Conservation (phyloP, 441 rosid genomes). For the Populus trichocarpa region DNA sequence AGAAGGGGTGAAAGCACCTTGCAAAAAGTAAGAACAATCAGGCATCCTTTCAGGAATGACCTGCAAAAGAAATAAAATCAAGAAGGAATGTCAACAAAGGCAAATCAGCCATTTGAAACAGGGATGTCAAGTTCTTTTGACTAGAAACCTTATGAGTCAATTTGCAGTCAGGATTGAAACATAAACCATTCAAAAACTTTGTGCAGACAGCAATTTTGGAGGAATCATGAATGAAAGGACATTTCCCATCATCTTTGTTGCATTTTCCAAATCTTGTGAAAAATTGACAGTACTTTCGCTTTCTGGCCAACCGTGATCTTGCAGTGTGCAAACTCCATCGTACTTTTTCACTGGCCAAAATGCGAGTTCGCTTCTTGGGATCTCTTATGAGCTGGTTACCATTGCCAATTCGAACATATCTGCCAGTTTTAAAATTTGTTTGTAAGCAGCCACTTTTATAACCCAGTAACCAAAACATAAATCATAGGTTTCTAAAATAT, state of each 20-base stretch:
- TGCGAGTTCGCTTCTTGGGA: conserved; percentile 91
- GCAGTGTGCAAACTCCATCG: conserved; percentile 98
- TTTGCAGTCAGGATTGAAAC: conserved; percentile 73
- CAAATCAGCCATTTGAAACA: neutral
- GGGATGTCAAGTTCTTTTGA: conserved; percentile 17
- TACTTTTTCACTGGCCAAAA: conserved; percentile 94
- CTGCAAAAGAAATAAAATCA: conserved; percentile 46
- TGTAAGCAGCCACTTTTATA: neutral
- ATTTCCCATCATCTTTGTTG: conserved; percentile 93
- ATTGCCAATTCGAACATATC: conserved; percentile 93
- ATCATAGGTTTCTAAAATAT: neutral
- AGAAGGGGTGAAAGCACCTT: conserved; percentile 45
- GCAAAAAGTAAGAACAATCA: conserved; percentile 92
- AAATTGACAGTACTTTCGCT: conserved; percentile 86
- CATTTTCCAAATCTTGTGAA: conserved; percentile 98
- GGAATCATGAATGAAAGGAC: conserved; percentile 88
- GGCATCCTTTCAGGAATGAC: conserved; percentile 99
- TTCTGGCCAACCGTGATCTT: conserved; percentile 78
- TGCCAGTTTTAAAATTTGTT: conserved; percentile 31
- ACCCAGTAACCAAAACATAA: neutral
- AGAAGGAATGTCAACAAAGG: conserved; percentile 15
- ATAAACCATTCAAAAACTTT: conserved; percentile 83
- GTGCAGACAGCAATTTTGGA: conserved; percentile 97
- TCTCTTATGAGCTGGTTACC: conserved; percentile 96
- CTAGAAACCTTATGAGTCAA: conserved; percentile 86